Base-by-base conservation (phyloP, 768 basidiomycete genomes). In the Pilatotrama ljubarskyi region DNA sequence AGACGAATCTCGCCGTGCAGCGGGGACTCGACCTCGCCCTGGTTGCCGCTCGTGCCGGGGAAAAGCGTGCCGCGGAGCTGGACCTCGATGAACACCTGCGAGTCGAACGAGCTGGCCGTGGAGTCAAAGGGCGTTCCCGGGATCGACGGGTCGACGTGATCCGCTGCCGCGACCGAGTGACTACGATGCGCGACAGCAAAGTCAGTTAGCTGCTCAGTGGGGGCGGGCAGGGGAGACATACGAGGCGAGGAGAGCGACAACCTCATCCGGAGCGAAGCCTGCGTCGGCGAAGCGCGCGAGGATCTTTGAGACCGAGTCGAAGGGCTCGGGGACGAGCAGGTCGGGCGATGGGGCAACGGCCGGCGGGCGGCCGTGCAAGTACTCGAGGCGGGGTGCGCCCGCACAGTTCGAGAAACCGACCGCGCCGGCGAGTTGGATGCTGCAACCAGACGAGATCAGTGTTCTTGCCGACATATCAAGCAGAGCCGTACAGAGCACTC, bases 1-100 rank as follows among this genome's bases (percentile, higher is more conserved):
- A 72, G 62, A 55, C 70, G 70, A 47, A 72, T 54, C 59, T 72
- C 70, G 43, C 70, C 70, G n/a, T 47, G 36, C n/a, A 70, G 64
- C 20, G 70, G 70, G 38, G 69, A 69, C 52, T 60, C 47, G 15
- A 65, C 69, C 54, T 69, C 68, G 32, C 71, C 71, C 40, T 63
- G 63, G 46, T 68, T 68, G 43, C 54, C 58, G 6, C 53, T 65
- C 18, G 61, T 60, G 13, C 67, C 69, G n/a, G 69, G 69, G 63
- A 68, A 69, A 10, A 29, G 24, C n/a, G 64, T 64, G 25, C 69
- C 69, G 37, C 55, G 56, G n/a, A 68, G 64, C 42, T 64, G 64
- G 25, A 55, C 56, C 61, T 68, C 67, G 50, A 68, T 49, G 64
- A 68, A 68, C 47, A 68, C 52, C 51, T 68, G 67, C 3, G 64